Base-by-base conservation (phyloP, 2,329 filamentous ascomycete genomes). In the Alternaria metachromatica region DNA sequence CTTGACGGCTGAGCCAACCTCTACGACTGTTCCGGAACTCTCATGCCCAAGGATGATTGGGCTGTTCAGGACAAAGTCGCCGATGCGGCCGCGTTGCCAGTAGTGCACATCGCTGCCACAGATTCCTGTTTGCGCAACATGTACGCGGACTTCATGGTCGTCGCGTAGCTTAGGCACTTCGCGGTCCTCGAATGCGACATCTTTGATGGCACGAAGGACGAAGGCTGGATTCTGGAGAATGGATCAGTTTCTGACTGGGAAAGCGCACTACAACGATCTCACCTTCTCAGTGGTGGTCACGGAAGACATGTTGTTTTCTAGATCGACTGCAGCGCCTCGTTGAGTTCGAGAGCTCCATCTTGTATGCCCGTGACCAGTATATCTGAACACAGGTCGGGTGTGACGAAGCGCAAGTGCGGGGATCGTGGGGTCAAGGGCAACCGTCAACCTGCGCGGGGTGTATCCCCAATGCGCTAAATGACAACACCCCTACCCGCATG, bases 71-170 rank as follows among this genome's bases (percentile, higher is more conserved):
- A 72, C 64, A 41, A 68, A 74, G 33, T 67, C 57, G 57, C 70
- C 71, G 46, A 75, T 74, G 12, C 71, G 62, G 6, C 72, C 70
- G 21, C 66, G 72, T 43, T 70, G 69, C 72, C 71, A 74, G 58
- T 69, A 72, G 46, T 71, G 68, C 0, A 70, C 71, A 57, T 75
- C 92, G 58, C 89, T 92, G 60, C 92, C 92, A 82, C 92, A 95
- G 81, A 95, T 93, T 70, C 92, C 92, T 3, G 92, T 94, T 83
- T 89, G 93, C 81, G 91, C 91, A 73, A 94, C 85, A 74, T 90
- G 89, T 65, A 95, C 88, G 72, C 93, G 86, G 70, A 94, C 92
- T 77, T 93, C 89, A 55, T 83, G 60, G 10, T 60, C 50, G 5
- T 70, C 61, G 53, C 65, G 63, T 1, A 73, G 60, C 11, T 69